phyloP scores from a whole-genome alignment of 2,329 filamentous ascomycete species.

The Epichloe glyceriae region DNA sequence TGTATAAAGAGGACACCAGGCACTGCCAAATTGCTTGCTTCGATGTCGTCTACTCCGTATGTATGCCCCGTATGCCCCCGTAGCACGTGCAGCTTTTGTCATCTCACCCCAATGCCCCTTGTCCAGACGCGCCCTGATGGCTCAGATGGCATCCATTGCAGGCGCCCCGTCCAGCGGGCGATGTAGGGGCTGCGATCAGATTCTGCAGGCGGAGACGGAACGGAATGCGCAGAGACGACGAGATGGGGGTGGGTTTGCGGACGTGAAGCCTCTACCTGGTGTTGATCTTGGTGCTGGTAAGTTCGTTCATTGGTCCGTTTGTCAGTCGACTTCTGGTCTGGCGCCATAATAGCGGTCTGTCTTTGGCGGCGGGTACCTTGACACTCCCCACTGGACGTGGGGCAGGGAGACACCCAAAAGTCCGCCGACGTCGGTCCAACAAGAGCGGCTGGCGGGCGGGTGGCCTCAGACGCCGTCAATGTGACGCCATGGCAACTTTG shows the following conservation, averaged over 20 bases:
- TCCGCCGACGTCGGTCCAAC: background rate
- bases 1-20: background rate
- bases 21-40: background rate
- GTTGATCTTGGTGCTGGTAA: background rate
- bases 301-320: background rate
- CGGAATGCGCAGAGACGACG: background rate
- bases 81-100: background rate
- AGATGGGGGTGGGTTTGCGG: background rate
- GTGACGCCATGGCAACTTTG: slow-evolving; percentile 9
- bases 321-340: too few species aligned
- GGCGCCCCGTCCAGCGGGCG: background rate
- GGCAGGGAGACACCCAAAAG: too few species aligned
- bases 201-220: slow-evolving; percentile 2
- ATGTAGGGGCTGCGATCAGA: slow-evolving; percentile 6
- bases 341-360: too few species aligned
- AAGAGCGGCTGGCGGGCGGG: background rate
- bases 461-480: background rate
- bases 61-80: too few species aligned
- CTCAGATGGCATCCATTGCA: too few species aligned
- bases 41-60: background rate
- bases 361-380: too few species aligned
- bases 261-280: background rate
- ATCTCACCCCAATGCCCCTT: background rate
- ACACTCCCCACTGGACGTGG: too few species aligned
- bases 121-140: too few species aligned